Evolutionary conservation across 176 grass and related monocot species (phyloP), one percentile per base, ranked within the genome.

Genomic region (Phragmites australis): DNA sequence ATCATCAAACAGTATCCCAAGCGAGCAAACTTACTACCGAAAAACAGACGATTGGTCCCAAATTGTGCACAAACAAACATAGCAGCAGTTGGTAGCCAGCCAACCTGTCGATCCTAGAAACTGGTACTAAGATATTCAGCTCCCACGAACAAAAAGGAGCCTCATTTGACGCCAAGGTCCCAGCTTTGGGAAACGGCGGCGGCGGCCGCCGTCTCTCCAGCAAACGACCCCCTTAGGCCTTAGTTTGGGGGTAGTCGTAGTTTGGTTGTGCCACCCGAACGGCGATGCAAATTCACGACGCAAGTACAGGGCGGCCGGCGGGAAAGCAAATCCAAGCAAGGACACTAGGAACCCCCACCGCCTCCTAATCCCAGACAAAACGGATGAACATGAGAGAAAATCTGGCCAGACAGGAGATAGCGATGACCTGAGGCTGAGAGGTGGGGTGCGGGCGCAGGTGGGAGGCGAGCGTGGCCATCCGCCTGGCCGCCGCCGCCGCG

Each of bases 381-480:
- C 18, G 30, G 37, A 9, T 22, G 39, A 75, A 37, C 0, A 47
- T 11, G 22, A 45, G 30, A 61, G 5, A 26, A 13, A 27, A 57
- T 57, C n/a, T 3, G 42, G 16, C 16, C 0, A 49, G 17, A 34
- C 40, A 7, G 43, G 22, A 31, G 49, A 17, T 14, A 19, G 30
- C 23, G 64, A 30, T 67, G 41, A 94, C 94, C 94, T 89, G 89
- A 10, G 46, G 47, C 2, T 51, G 69, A 50, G 59, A 65, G 4
- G 74, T 71, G 31, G 67, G 22, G 51, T 65, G 63, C 45, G 81
- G 86, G 25, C 59, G 74, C 4, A 97, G 91, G 81, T 97, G 94
- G 23, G 86, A 70, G 5, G 91, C 85, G 56, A 97, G 26, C 78
- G 74, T 74, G 0, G 84, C 88, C 76, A 97, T 89, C 54, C 91